A percentile compares a stretch with the other conserved stretches of the same genome.
Conservation (phyloP, 106 monocot species). For the Dendrobium officinale region DNA sequence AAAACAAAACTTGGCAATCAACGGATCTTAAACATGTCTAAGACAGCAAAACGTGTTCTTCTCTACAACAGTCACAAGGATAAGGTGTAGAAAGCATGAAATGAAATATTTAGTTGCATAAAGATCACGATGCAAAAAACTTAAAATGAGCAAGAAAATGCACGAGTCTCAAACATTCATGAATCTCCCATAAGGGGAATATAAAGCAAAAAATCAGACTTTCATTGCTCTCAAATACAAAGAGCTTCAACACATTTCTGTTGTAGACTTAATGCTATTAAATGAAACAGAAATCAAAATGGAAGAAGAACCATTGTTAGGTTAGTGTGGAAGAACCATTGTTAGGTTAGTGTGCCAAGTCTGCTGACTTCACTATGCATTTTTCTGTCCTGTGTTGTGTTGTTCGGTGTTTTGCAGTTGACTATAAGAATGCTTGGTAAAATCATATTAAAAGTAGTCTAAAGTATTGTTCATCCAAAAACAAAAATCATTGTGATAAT, state of each 20-base stretch:
- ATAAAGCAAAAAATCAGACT: neutral
- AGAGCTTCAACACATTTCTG: neutral
- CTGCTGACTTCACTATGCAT: too few relatives aligned
- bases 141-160: neutral
- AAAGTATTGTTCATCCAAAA: too few relatives aligned
- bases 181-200: neutral
- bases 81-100: neutral
- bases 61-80: neutral
- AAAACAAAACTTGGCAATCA: neutral
- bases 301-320: neutral
- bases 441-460: too few relatives aligned
- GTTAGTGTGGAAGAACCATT: too few relatives aligned
- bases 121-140: neutral
- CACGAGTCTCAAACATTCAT: neutral
- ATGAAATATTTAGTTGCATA: neutral
- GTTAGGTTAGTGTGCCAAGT: too few relatives aligned
- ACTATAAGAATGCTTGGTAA: too few relatives aligned
- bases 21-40: neutral
- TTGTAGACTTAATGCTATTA: neutral
- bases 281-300: neutral
- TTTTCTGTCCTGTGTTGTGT: too few relatives aligned
- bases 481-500: too few relatives aligned
- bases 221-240: neutral
- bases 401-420: too few relatives aligned
- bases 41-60: neutral